Evolutionary conservation across 768 basidiomycete genomes (phyloP).

Genomic region (Mycena polygramma): DNA sequence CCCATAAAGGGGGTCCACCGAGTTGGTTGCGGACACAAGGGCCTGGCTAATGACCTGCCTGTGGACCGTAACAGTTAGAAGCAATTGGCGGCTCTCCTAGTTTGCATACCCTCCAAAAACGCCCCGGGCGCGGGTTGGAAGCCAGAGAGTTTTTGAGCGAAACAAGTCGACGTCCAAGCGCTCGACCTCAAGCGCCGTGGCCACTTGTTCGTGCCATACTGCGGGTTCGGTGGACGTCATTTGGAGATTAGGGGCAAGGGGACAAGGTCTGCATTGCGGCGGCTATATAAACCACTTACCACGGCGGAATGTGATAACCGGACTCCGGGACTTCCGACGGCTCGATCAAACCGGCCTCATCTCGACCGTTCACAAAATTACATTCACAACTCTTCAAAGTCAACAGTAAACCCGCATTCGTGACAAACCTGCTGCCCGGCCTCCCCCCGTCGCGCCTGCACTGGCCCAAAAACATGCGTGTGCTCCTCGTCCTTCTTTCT

Average conservation of each 20-base stretch:
- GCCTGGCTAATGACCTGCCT: conserved; percentile 91
- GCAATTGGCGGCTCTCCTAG: background rate
- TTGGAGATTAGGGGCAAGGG: background rate
- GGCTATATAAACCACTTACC: background rate
- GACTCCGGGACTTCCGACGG: background rate
- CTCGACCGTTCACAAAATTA: background rate
- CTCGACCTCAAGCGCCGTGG: conserved; percentile 83
- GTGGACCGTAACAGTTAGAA: background rate
- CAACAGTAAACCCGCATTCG: conserved; percentile 91
- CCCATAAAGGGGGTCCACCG: conserved; percentile 72
- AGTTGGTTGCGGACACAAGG: conserved; percentile 82
- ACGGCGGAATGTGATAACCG: background rate
- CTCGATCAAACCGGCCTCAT: background rate
- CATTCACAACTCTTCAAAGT: conserved; percentile 82
- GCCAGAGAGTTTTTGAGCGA: conserved; percentile 79
- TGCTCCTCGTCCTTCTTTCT: conserved; percentile 89
- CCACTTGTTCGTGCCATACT: conserved; percentile 65
- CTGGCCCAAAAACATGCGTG: conserved; percentile 81
- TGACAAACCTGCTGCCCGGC: conserved; percentile 82
- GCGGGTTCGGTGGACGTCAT: conserved; percentile 17
- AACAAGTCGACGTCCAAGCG: conserved; percentile 82
- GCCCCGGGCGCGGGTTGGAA: conserved; percentile 74
- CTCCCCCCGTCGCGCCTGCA: conserved; percentile 67
- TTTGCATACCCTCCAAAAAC: conserved; percentile 80
- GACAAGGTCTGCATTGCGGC: background rate